Base-by-base conservation (phyloP, 345 rosid genomes). In the Citrus glauca region DNA sequence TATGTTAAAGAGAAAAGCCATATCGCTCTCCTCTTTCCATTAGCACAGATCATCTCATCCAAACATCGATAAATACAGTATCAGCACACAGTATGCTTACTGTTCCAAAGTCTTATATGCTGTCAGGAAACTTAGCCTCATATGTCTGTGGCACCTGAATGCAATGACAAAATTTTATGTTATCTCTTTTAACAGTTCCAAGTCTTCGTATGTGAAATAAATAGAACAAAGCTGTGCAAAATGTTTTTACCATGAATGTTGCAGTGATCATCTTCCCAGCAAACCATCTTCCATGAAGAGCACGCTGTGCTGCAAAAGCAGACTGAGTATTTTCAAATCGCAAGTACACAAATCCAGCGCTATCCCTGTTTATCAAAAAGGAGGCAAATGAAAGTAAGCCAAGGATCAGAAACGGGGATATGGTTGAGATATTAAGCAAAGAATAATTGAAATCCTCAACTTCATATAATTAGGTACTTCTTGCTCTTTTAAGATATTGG, bases 181-280 rank as follows among this genome's bases (percentile, higher is more conserved):
- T 66, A 11, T 4, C 32, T 40, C 50, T 16, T 42, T 37, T 2
- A 40, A 32, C 17, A 24, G 38, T 57, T 17, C 0, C 8, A 38
- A 66, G 9, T 6, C 14, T 13, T 33, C 8, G 9, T 9, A 32
- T 10, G 13, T 53, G 9, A 38, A 28, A 45, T 61, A 37, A 24
- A 74, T 35, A 17, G 59, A 64, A 37, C 5, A 67, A n/a, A 73
- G 3, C 37, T 32, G 50, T 9, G 25, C 33, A 35, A 75, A 57
- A 71, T 72, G 32, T 24, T 48, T 28, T 63, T 82, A 93, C 99
- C 92, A 94, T 90, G 86, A 80, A 97, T n/a, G 92, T 85, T 7
- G 98, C 99, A 7, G 97, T 92, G 66, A 94, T 97, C 98, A 94
- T 91, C 84, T 94, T 93, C 70, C 96, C 98, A 3, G 99, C 99